Percentiles rank a stretch among this genome's conserved stretches.
Evolutionary conservation across 2,329 filamentous ascomycete genomes (phyloP).

Genomic region (Colletotrichum noveboracense): DNA sequence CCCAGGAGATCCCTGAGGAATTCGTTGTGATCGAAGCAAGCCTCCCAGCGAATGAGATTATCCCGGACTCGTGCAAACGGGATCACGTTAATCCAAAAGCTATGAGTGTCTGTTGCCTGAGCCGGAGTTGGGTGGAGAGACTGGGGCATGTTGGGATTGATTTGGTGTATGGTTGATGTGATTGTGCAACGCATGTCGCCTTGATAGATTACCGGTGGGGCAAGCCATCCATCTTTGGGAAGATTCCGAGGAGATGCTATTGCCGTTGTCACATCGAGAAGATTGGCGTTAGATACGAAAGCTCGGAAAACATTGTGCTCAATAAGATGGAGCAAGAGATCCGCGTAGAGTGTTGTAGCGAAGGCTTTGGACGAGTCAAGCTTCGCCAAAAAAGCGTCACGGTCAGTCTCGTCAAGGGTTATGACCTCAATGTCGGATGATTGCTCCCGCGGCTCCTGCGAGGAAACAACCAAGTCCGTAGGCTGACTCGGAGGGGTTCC

Average conservation of each 20-base stretch:
- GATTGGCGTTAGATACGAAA: neutral
- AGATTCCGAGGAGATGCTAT: neutral
- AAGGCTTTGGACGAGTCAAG: neutral
- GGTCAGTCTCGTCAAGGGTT: neutral
- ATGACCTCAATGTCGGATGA: neutral
- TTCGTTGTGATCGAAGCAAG: neutral
- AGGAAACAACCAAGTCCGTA: neutral
- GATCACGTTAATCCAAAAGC: constrained; percentile 14
- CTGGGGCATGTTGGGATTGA: constrained; percentile 13
- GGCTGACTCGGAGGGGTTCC: neutral
- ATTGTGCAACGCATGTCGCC: neutral
- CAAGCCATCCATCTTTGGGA: neutral
- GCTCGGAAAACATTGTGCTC: constrained; percentile 16
- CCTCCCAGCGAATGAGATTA: constrained; percentile 14
- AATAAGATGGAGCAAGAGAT: constrained; percentile 11
- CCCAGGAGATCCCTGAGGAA: constrained; percentile 7
- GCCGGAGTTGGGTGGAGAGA: neutral
- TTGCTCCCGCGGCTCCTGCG: neutral
- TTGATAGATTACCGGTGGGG: neutral
- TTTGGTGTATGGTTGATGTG: neutral
- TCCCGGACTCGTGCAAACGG: constrained; percentile 13
- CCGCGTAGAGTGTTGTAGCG: neutral
- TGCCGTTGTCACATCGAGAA: neutral
- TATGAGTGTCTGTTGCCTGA: neutral
- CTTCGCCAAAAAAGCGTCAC: neutral